Evolutionary conservation across 768 basidiomycete species (phyloP), one percentile per base, ranked within the genome.

Genomic region (Mycena rosella): DNA sequence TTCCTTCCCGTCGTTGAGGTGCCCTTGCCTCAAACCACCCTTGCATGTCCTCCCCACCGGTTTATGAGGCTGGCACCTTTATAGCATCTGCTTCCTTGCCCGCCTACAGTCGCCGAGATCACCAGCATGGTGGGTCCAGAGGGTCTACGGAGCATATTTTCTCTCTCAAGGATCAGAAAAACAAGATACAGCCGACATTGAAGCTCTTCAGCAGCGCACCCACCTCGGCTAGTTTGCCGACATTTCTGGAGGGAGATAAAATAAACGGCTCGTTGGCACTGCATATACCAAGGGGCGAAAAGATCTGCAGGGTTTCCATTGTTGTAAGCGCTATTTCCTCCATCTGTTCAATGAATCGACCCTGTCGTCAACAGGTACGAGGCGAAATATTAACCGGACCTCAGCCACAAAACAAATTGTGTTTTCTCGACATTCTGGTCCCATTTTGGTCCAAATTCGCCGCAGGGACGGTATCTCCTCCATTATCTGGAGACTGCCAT

Each of bases 131-230:
- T 44, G 60, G 55, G 32, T 61, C 56, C 38, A 56, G 63, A 47
- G 45, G 56, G 26, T 62, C 63, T 14, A 67, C 65, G 22, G 64
- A 70, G 22, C 69, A 70, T 36, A 24, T 57, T 27, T 66, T 66
- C 51, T 24, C 49, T 45, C 64, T 67, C 5, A 54, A 66, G 49
- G 65, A 70, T 32, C 54, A 60, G 36, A 66, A 54, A 24, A 62
- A 52, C 27, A 62, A 63, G 29, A 59, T 47, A 6, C 49, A 60
- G 30, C 60, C 56, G 14, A 55, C 61, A 7, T 20, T 70, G 40
- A 66, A 45, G 24, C 30, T 70, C 32, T 34, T 54, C 18, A 70
- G 69, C 45, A 66, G 61, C 26, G 69, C 69, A 24, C 29, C 64
- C 13, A 54, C 55, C 6, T 18, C 64, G 14, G 27, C 55, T 6